phyloP scores from a whole-genome alignment of 352 stramenopile genomes.

The Blastocystis hominis region DNA sequence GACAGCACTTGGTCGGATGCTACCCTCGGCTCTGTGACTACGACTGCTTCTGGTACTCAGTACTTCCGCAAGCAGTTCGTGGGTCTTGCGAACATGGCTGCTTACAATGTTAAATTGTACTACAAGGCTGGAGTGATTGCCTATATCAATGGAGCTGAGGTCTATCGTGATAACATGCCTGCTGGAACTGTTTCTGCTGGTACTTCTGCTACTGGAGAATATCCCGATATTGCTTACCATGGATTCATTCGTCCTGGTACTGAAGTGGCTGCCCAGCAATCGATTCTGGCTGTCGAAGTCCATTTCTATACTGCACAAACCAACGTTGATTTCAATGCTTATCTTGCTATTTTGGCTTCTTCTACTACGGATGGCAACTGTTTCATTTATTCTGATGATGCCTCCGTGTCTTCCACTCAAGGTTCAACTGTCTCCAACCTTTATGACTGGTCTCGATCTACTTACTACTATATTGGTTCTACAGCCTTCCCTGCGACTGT shows the following conservation, averaged over 20 bases:
- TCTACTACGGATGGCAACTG: not conserved
- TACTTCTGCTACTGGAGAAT: not conserved
- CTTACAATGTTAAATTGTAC: constrained; percentile 24
- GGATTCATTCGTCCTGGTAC: constrained; percentile 1
- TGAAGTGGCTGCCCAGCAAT: not conserved
- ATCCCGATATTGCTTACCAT: not conserved
- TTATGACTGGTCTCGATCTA: constrained; percentile 10
- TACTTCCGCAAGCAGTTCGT: constrained; percentile 26
- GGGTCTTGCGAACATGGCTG: constrained; percentile 32
- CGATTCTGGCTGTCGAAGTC: not conserved
- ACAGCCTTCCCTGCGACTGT: not conserved
- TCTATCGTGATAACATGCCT: constrained; percentile 49
- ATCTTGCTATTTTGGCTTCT: not conserved
- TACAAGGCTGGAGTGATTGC: constrained; percentile 5
- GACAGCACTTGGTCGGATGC: not conserved
- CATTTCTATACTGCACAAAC: not conserved
- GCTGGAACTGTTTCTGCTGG: not conserved
- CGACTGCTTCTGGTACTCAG: not conserved
- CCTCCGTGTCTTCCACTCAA: not conserved
- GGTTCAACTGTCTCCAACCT: not conserved
- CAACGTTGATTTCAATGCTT: not conserved
- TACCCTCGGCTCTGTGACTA: not conserved
- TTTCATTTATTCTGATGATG: constrained; percentile 17
- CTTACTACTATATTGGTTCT: not conserved
- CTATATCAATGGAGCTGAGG: constrained; percentile 33